Conservation (phyloP, 805 yeast genomes). For the Saccharomyces jurei region DNA sequence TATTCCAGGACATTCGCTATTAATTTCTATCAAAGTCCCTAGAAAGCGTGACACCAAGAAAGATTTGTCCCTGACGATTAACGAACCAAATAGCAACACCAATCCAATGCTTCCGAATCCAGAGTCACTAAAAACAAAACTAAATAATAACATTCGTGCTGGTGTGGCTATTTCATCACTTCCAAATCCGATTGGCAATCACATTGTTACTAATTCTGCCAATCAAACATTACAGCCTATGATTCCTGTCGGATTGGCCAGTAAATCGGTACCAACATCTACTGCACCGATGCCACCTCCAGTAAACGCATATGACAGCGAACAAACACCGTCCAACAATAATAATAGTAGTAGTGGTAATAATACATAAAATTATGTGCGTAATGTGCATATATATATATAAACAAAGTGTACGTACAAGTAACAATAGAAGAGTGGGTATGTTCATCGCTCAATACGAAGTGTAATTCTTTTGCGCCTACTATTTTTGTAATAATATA, state of each 20-base stretch:
- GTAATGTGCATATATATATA: neutral
- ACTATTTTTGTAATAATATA: neutral
- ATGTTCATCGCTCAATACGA: neutral
- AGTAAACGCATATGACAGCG: neutral
- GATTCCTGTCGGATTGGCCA: neutral
- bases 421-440: neutral
- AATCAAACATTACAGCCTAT: neutral
- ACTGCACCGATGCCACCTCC: neutral
- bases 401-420: neutral
- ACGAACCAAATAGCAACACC: neutral
- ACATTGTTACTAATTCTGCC: neutral
- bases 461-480: neutral
- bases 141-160: neutral
- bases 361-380: neutral
- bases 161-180: neutral
- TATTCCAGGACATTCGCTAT: conserved; percentile 24
- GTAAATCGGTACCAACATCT: neutral
- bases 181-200: neutral
- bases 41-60: neutral
- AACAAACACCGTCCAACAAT: neutral
- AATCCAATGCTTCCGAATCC: neutral
- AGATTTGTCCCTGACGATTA: neutral
- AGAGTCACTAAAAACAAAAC: neutral
- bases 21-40: conserved; percentile 21
- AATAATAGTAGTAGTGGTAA: neutral